These are phyloP conservation scores for Podospora pseudoanserina DNA, from an alignment of 495 filamentous ascomycete genomes.

Conservation along the genomic window DNA sequence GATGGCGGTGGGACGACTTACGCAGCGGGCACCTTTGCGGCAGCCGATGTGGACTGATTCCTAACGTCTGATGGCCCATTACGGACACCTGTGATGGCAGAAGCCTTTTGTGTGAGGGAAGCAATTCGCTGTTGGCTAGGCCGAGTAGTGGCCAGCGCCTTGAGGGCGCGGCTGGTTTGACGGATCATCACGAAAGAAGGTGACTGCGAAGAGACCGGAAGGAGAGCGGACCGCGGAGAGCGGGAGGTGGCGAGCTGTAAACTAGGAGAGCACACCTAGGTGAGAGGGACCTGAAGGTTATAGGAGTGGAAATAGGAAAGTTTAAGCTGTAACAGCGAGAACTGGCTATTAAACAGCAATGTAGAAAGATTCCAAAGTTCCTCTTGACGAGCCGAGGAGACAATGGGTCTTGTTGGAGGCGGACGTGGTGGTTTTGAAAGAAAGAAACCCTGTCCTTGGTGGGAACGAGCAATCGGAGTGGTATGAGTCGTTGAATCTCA, in stretches of 20 bases:
- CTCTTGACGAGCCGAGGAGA: conserved; percentile 22
- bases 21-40: conserved; percentile 23
- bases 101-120: conserved; percentile 23
- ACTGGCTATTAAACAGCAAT: conserved; percentile 15
- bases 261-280: not conserved
- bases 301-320: conserved; percentile 16
- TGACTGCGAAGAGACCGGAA: conserved; percentile 1
- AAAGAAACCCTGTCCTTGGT: conserved; percentile 22
- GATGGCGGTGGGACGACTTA: conserved; percentile 6
- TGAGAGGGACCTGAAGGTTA: not conserved
- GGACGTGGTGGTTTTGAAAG: conserved; percentile 11
- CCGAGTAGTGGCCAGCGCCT: conserved; percentile 40
- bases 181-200: conserved; percentile 37
- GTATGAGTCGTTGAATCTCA: conserved; percentile 25
- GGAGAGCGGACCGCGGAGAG: conserved; percentile 18
- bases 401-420: conserved; percentile 17
- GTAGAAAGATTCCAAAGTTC: conserved; percentile 8
- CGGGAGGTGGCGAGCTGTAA: not conserved
- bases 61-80: conserved; percentile 33
- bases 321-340: conserved; percentile 13
- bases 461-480: conserved; percentile 14
- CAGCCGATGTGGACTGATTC: conserved; percentile 39
- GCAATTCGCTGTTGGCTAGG: conserved; percentile 30
- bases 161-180: conserved; percentile 42
- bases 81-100: conserved; percentile 28